Conservation (phyloP, 208 protist genomes). For the Trypanosoma melophagium region DNA sequence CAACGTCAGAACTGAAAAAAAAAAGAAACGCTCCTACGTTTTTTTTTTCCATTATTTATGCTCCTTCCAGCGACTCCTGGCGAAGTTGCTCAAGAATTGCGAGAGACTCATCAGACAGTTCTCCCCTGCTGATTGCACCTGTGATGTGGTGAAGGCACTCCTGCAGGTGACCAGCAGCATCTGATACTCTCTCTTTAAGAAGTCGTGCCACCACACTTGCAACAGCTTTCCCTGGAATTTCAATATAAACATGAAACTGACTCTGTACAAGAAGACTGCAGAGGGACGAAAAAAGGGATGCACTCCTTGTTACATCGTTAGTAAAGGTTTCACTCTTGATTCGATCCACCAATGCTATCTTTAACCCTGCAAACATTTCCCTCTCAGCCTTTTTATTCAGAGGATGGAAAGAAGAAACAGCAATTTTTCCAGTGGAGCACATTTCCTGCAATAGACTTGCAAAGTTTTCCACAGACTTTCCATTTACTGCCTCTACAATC, state of each 20-base stretch:
- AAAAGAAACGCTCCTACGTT: neutral
- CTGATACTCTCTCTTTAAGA: slow-evolving; percentile 21
- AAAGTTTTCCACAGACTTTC: slow-evolving; percentile 45
- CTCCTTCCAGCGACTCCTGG: slow-evolving; percentile 23
- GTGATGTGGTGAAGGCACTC: slow-evolving; percentile 40
- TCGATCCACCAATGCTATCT: slow-evolving; percentile 23
- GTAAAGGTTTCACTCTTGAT: slow-evolving; percentile 33
- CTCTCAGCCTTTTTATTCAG: slow-evolving; percentile 74
- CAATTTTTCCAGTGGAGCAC: slow-evolving; percentile 45
- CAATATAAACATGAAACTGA: slow-evolving; percentile 52
- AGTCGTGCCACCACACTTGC: slow-evolving; percentile 51
- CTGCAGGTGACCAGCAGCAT: slow-evolving; percentile 29
- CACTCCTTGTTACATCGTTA: slow-evolving; percentile 37
- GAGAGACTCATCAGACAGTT: slow-evolving; percentile 23
- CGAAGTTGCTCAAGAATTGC: slow-evolving; percentile 43
- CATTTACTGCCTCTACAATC: slow-evolving; percentile 41
- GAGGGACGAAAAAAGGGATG: slow-evolving; percentile 43
- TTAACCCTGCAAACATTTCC: slow-evolving; percentile 43
- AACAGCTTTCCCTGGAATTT: slow-evolving; percentile 62
- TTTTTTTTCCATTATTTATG: slow-evolving; percentile 16
- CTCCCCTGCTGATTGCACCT: slow-evolving; percentile 32
- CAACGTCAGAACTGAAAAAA: neutral
- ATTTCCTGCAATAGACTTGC: slow-evolving; percentile 46
- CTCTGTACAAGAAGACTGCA: slow-evolving; percentile 55
- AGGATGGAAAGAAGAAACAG: slow-evolving; percentile 62